Conservation (phyloP, 176 grass and related monocot genomes). For the Aegilops longissima region DNA sequence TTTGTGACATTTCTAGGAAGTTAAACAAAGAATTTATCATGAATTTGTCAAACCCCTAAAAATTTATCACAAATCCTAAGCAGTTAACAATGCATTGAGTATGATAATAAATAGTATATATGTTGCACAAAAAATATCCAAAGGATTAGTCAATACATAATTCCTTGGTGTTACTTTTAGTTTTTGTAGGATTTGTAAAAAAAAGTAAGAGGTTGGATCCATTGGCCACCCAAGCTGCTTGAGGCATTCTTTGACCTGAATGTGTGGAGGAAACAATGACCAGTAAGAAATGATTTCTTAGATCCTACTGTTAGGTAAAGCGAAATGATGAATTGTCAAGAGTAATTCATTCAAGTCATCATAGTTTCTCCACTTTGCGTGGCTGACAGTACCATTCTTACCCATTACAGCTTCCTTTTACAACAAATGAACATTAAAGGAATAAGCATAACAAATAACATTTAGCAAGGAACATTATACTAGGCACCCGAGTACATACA, state of each 20-base stretch:
- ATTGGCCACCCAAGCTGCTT: slow-evolving; percentile 76
- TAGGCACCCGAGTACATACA: slow-evolving; percentile 48
- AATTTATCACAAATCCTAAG: neutral
- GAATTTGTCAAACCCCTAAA: too few relatives aligned
- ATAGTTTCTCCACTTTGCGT: slow-evolving; percentile 98
- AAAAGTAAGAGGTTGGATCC: slow-evolving; percentile 44
- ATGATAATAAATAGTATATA: too few relatives aligned
- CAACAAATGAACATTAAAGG: slow-evolving; percentile 37
- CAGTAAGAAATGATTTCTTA: neutral
- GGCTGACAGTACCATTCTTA: slow-evolving; percentile 68
- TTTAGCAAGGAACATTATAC: neutral
- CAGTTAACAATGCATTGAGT: neutral
- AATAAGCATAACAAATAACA: neutral
- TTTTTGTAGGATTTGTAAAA: neutral
- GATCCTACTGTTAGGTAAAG: neutral
- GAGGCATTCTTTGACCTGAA: slow-evolving; percentile 77
- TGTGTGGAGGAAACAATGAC: slow-evolving; percentile 35
- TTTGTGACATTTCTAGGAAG: neutral
- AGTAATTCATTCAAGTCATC: slow-evolving; percentile 83
- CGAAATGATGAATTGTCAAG: slow-evolving; percentile 4
- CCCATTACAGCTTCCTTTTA: slow-evolving; percentile 68
- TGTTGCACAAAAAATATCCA: too few relatives aligned
- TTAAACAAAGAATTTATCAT: neutral
- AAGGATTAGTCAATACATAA: too few relatives aligned
- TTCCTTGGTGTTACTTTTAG: slow-evolving; percentile 35